Conservation (phyloP, 1,284 basidiomycete species). For the Apiotrichum brassicae region DNA sequence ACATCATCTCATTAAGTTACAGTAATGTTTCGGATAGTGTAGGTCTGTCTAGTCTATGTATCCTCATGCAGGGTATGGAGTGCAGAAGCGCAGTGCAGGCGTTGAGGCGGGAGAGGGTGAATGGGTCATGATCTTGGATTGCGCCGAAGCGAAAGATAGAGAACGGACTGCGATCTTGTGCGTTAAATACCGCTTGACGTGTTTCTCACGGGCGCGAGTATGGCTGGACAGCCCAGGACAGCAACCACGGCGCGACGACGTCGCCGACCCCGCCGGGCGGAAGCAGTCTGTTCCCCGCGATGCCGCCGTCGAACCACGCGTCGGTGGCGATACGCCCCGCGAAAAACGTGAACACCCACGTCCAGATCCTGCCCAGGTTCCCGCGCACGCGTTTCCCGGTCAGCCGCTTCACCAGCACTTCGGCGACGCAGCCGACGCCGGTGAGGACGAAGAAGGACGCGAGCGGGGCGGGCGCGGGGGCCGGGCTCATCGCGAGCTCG, state of each 20-base stretch:
- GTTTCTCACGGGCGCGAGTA: background rate
- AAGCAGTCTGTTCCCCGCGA: conserved; percentile 4
- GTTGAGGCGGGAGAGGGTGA: background rate
- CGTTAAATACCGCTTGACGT: background rate
- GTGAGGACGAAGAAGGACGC: conserved; percentile 35
- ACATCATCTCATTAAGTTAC: no score
- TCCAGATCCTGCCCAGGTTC: conserved; percentile 35
- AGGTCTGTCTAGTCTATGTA: conserved; percentile 1
- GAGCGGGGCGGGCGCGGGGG: conserved; percentile 27
- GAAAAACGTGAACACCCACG: conserved; percentile 25
- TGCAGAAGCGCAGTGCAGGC: background rate
- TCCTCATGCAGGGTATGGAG: conserved; percentile 2
- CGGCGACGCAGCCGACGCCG: conserved; percentile 27
- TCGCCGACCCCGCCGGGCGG: conserved; percentile 3
- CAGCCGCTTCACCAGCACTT: conserved; percentile 11
- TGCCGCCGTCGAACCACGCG: conserved; percentile 32
- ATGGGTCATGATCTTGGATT: no score
- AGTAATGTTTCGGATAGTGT: background rate
- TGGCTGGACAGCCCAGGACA: background rate
- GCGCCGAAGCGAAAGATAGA: no score
- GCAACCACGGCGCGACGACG: background rate
- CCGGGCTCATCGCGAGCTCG: conserved; percentile 32
- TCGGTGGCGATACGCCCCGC: conserved; percentile 22
- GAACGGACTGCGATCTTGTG: no score
- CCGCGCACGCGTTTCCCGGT: conserved; percentile 37